Evolutionary conservation across 345 rosid species (phyloP), one percentile per base, ranked within the genome.

Genomic region (Carallia brachiata): DNA sequence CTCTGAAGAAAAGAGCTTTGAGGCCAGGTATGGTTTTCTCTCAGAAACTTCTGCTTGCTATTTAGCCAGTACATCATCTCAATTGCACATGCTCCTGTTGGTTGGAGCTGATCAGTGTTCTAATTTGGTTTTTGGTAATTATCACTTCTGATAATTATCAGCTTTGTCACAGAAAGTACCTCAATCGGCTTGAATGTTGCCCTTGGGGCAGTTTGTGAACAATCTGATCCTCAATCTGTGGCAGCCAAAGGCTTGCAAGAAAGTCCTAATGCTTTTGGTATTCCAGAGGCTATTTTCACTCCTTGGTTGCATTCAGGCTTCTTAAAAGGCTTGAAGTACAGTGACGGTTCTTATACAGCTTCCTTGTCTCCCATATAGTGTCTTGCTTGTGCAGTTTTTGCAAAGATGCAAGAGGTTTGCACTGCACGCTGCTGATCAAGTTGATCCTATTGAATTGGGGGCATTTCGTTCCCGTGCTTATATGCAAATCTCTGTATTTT

Each of bases 111-210:
- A 66, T 32, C 37, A 16, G 50, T 44, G 50, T 44, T 44, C 50
- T 72, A 23, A 18, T 23, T 31, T 36, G 6, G 18, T 57, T 63
- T 60, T 60, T 66, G 65, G 48, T 58, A 52, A 44, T 70, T 73
- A 40, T 40, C 47, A 40, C 7, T 6, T 6, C 8, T 39, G 47
- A 44, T 44, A 44, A 44, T 44, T 44, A 76, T 67, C 88, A 95
- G 99, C 89, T 90, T 92, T 63, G 66, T 71, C 52, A 87, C 97
- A 6, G 94, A 92, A 56, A 83, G 75, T 31, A 82, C 84, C 63
- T 86, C 97, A 2, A 70, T 81, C 56, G 91, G 94, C 68, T 75
- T 96, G 88, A 90, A 96, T 81, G 84, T 79, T 69, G 96, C 89
- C 57, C 77, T 96, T 17, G 84, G 61, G 63, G 68, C 75, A 59